Evolutionary conservation across 352 stramenopile genomes (phyloP), one percentile per base, ranked within the genome.

Genomic region (Peronospora belbahrii): DNA sequence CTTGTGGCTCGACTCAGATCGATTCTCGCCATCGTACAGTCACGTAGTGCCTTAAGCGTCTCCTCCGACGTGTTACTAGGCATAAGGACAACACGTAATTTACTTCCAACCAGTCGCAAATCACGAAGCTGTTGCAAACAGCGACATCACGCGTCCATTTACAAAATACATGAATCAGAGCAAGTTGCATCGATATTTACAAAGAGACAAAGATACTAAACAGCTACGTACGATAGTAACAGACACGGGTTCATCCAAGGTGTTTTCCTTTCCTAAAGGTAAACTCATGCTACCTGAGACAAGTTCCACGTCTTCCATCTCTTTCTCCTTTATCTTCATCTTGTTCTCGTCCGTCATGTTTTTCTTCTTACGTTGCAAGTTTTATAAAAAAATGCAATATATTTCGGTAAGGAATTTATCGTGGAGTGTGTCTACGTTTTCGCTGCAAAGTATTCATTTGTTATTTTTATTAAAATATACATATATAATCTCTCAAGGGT

Each of bases 71-170:
- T 94, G 46, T 94, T 94, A 36, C 72, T 81, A 9, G 88, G 88
- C 65, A 95, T 84, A 8, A 97, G 60, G 19, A 97, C 88, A 15
- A 96, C 84, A 18, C 90, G 86, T 14, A 97, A 60, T 69, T 96
- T 97, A 33, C 77, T 67, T 1, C 65, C 79, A 15, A 97, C 88
- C 9, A 95, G 69, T 0, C 71, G 71, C 42, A 97, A 59, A 55
- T 97, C 88, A 13, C 88, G 73, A 24, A 96, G 75, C 87, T 92
- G 49, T 8, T 10, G 13, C 24, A 31, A 28, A 27, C 9, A 2
- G 43, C 20, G 39, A 19, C 18, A 17, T 27, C 32, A 45, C 17
- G 27, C 30, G 36, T 47, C 24, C 19, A 48, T 17, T 10, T 10
- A 28, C 11, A 10, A 46, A 10, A 13, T 31, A 30, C 14, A 14